Base-by-base conservation (phyloP, 2,329 filamentous ascomycete species). In the Scorias spongiosa region DNA sequence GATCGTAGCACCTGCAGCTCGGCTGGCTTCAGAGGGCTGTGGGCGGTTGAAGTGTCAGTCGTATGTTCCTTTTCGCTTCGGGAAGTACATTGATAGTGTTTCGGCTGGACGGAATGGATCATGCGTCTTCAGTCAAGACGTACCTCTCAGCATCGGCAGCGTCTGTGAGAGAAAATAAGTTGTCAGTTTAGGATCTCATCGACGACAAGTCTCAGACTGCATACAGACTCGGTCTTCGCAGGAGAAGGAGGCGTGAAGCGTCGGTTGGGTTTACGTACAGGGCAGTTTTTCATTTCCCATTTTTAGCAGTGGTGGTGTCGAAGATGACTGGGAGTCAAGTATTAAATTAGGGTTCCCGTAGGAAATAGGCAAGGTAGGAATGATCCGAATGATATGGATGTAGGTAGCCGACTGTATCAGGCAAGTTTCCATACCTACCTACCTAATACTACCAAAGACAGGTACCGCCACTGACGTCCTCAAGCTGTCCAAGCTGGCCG, bases 141-240 rank as follows among this genome's bases (percentile, higher is more conserved):
- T 58, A 89, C 84, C 84, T 94, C 71, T 98, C 91, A 57, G 91
- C 91, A 68, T 98, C 91, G 54, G 93, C 87, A 59, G 91, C 91
- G 72, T 96, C 91, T 96, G 67, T 47, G 50, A 58, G 42, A 37
- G 29, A 45, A 36, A 34, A 20, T 40, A 36, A 12, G 30, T 38
- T 44, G 52, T 65, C 48, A 58, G 57, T 49, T 36, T 43, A 49
- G 36, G 20, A 12, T 20, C 14, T 43, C 49, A 32, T 49, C 28
- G n/a, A 9, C 9, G 40, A 28, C 14, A 14, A 10, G n/a, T 44
- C 14, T 14, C 38, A 10, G 2, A n/a, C 14, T 15, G 2, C 36
- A 11, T 26, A 14, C 42, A 39, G 10, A 11, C 9, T 15, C 29
- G 7, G 15, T 26, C 20, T 26, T 26, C 20, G 7, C 7, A 26